Evolutionary conservation across 805 yeast genomes (phyloP).

Genomic region (Saccharomyces kudriavzevii): DNA sequence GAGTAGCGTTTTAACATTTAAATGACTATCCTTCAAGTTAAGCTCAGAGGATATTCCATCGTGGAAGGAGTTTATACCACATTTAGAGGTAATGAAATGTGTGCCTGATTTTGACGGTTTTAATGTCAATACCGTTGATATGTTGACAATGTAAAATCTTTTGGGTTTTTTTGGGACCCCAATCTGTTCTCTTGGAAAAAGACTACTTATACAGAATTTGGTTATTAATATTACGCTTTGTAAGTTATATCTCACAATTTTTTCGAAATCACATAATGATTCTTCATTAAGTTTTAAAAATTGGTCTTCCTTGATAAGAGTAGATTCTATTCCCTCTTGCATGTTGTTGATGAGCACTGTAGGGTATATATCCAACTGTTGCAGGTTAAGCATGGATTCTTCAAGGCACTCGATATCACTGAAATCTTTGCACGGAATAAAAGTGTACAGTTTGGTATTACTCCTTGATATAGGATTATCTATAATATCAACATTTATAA

Average conservation of each 20-base stretch:
- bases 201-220: constrained; percentile 11
- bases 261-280: constrained; percentile 6
- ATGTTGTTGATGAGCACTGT: constrained; percentile 18
- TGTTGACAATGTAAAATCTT: constrained; percentile 14
- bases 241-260: constrained; percentile 12
- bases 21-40: constrained; percentile 1
- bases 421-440: constrained; percentile 9
- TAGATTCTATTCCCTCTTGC: constrained; percentile 8
- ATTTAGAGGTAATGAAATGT: constrained; percentile 12
- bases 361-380: constrained; percentile 1
- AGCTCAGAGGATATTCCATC: constrained; percentile 21
- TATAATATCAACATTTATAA: constrained; percentile 14
- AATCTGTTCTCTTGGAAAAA: constrained; percentile 6
- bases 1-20: constrained; percentile 8
- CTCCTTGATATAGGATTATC: constrained; percentile 3
- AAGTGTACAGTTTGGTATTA: constrained; percentile 2
- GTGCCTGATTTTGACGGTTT: constrained; percentile 2
- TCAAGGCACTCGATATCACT: constrained; percentile 2
- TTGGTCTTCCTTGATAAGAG: background rate
- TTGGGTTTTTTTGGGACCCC: background rate
- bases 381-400: constrained; percentile 5
- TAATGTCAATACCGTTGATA: constrained; percentile 7
- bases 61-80: constrained; percentile 21
- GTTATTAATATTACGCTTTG: constrained; percentile 18
- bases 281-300: background rate